Conservation (phyloP, 2,329 filamentous ascomycete species). For the Pyrenophora tritici-repentis region DNA sequence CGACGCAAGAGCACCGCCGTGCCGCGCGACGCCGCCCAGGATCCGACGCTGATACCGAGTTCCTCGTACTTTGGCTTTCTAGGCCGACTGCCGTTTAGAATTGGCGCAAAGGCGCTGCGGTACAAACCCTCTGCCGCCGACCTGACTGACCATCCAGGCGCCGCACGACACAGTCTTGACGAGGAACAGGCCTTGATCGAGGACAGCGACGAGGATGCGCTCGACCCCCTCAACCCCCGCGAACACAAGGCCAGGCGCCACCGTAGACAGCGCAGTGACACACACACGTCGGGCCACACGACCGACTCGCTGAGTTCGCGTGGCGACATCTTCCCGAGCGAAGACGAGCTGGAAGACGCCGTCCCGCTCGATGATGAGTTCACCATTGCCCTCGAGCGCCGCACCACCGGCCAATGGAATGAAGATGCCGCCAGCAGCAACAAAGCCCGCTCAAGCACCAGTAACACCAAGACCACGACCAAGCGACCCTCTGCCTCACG, state of each 20-base stretch:
- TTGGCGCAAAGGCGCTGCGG: slow-evolving; percentile 76
- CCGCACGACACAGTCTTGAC: slow-evolving; percentile 58
- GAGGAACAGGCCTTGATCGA: slow-evolving; percentile 72
- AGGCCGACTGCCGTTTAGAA: slow-evolving; percentile 79
- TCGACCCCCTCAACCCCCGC: background rate
- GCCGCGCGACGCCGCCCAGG: slow-evolving; percentile 58
- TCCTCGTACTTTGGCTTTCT: slow-evolving; percentile 86
- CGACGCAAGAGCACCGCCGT: slow-evolving; percentile 61
- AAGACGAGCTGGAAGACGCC: slow-evolving; percentile 84
- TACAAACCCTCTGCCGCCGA: slow-evolving; percentile 93
- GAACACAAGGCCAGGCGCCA: slow-evolving; percentile 39
- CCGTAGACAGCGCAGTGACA: slow-evolving; percentile 72
- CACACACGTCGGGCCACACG: slow-evolving; percentile 78
- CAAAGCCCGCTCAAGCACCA: slow-evolving; percentile 55
- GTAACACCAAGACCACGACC: slow-evolving; percentile 14
- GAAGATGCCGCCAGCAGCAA: slow-evolving; percentile 75
- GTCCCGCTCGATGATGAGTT: slow-evolving; percentile 94
- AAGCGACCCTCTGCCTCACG: slow-evolving; percentile 55
- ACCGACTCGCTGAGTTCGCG: slow-evolving; percentile 85
- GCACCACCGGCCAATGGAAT: slow-evolving; percentile 60
- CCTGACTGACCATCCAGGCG: slow-evolving; percentile 81
- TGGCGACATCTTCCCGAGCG: slow-evolving; percentile 88
- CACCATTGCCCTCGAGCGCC: slow-evolving; percentile 76
- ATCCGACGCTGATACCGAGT: slow-evolving; percentile 88
- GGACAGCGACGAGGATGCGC: slow-evolving; percentile 56